Evolutionary conservation across 768 basidiomycete species (phyloP), one percentile per base, ranked within the genome.

Genomic region (Exidia glandulosa): DNA sequence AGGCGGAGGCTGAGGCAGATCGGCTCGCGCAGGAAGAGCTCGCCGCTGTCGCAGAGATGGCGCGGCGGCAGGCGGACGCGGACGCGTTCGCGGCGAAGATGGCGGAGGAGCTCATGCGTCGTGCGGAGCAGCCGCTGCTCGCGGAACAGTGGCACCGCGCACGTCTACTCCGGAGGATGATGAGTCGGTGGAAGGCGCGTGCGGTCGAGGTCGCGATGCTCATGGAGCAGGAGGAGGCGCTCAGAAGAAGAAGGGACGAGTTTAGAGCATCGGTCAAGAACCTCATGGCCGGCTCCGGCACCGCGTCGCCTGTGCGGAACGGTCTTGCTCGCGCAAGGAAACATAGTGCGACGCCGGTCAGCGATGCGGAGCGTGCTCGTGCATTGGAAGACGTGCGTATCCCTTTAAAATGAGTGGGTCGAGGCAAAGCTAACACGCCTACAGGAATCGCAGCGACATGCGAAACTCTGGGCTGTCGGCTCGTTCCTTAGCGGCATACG

Each of bases 401-500:
- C 59, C 56, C 36, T 60, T 37, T 56, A 60, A 41, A 32, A 16
- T 64, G 61, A 60, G 64, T 60, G 63, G 61, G 47, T 64, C 63
- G 32, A 64, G 63, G 34, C 61, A 59, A 33, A 23, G 50, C 32
- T 59, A 34, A 63, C 32, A 52, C 23, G n/a, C 10, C 34, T 58
- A 16, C 68, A 90, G 88, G 90, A 88, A 64, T 81, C 85, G 60
- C 79, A 81, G 70, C 84, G 86, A 61, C 82, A 88, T 61, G 79
- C 82, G 63, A 79, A 77, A 13, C 81, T 88, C 37, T 92, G 90
- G 90, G 81, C 85, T 0, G 77, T 76, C 55, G 85, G 86, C 14
- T 83, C 89, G 0, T 90, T 90, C 73, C 75, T 88, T 6, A 68
- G 76, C 56, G 69, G 72, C 61, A 70, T 82, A 56, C 73, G 74